These are phyloP conservation scores for Patellifolia procumbens DNA, from an alignment of 179 eudicot species.

Conservation along the genomic window DNA sequence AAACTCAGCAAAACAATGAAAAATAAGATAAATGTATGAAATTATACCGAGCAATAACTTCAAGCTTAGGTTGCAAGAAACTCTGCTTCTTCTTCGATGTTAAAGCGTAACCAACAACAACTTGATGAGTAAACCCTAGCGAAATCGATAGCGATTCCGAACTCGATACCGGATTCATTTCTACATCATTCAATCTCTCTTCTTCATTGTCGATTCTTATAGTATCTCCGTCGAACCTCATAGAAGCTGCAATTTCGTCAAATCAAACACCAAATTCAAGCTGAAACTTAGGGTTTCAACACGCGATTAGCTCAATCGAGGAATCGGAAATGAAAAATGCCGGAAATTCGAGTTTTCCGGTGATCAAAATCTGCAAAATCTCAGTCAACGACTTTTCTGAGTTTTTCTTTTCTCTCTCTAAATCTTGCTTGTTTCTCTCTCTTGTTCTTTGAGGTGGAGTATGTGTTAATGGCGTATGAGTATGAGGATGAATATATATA, in stretches of 20 bases:
- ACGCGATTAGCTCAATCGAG: neutral
- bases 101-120: slow-evolving; percentile 77
- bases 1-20: neutral
- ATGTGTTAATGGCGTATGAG: slow-evolving; percentile 15
- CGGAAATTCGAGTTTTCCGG: neutral
- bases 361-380: neutral
- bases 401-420: neutral
- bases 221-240: slow-evolving; percentile 54
- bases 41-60: slow-evolving; percentile 57
- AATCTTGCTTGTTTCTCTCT: no score
- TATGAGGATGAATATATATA: slow-evolving; percentile 2
- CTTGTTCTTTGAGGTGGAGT: neutral
- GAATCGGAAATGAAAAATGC: slow-evolving; percentile 3
- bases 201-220: slow-evolving; percentile 35
- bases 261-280: neutral
- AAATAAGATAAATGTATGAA: neutral
- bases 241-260: slow-evolving; percentile 20
- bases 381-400: neutral
- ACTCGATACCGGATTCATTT: slow-evolving; percentile 26
- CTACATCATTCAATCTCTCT: slow-evolving; percentile 22
- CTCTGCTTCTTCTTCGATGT: slow-evolving; percentile 72
- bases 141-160: slow-evolving; percentile 26
- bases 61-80: slow-evolving; percentile 71
- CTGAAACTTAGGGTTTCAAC: slow-evolving; percentile 7
- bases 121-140: slow-evolving; percentile 33